Conservation (phyloP, 202 grass and related monocot species). For the Alloteropsis angusta region DNA sequence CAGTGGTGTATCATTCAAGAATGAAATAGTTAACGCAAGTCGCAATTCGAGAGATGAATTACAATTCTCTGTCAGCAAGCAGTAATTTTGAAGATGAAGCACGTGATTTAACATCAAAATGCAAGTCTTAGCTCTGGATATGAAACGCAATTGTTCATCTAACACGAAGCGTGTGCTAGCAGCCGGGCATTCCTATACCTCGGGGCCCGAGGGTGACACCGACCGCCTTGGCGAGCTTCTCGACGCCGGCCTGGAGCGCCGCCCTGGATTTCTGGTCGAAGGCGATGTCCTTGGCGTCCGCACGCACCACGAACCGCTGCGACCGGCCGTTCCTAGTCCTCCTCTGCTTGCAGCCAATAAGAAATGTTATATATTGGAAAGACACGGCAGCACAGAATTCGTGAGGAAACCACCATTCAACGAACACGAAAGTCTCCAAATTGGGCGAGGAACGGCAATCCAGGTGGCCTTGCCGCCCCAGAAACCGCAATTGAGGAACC, state of each 20-base stretch:
- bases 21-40: not conserved
- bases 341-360: conserved; percentile 30
- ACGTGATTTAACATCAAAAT: not conserved
- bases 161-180: not conserved
- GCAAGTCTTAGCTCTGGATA: not conserved
- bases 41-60: not conserved
- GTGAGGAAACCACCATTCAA: not conserved
- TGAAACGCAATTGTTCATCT: not conserved
- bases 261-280: conserved; percentile 65
- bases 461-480: not conserved
- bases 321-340: conserved; percentile 13
- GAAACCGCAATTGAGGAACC: not conserved
- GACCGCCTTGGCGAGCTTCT: conserved; percentile 89
- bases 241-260: conserved; percentile 67
- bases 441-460: not conserved
- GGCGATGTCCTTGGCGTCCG: conserved; percentile 68
- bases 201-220: conserved; percentile 82
- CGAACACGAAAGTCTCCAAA: not conserved
- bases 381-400: not conserved
- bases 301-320: conserved; percentile 45
- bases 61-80: not conserved
- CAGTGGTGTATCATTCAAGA: not conserved
- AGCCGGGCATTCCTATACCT: conserved; percentile 30
- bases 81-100: not conserved
- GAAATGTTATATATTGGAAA: not conserved